Evolutionary conservation across 1,284 basidiomycete genomes (phyloP).

Genomic region (Rhodotorula sp.): DNA sequence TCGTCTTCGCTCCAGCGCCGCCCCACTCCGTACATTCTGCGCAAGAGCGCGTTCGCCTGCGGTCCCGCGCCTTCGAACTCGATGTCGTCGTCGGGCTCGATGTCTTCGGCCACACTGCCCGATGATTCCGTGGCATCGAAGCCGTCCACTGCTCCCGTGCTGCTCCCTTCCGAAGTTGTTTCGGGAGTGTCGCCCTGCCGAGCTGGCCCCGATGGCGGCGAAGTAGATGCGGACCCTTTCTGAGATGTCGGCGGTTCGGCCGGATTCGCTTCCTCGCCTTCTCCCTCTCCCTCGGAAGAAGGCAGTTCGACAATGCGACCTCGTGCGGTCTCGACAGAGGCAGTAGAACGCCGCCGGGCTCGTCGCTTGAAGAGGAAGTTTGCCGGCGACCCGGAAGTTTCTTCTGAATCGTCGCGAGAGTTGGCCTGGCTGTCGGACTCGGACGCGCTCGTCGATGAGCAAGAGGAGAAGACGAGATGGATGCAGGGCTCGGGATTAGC

Average conservation of each 20-base stretch:
- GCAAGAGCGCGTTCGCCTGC: constrained; percentile 28
- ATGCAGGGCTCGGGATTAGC: constrained; percentile 49
- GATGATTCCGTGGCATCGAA: constrained; percentile 6
- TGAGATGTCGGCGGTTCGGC: background rate
- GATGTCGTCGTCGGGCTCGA: constrained; percentile 9
- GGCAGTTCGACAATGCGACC: background rate
- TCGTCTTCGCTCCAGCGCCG: constrained; percentile 22
- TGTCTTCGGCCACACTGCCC: background rate
- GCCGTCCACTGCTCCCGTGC: background rate
- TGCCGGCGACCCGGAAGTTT: constrained; percentile 7
- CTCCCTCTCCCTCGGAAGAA: constrained; percentile 10
- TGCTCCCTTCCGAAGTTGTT: background rate
- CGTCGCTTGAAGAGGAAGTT: constrained; percentile 17
- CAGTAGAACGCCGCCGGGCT: background rate
- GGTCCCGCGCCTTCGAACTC: constrained; percentile 38
- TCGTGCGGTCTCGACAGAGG: background rate
- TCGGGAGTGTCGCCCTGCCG: background rate
- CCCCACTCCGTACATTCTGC: constrained; percentile 35
- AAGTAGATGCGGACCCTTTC: background rate
- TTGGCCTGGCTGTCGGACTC: constrained; percentile 9
- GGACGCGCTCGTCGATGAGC: constrained; percentile 38
- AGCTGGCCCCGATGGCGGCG: background rate
- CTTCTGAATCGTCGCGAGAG: constrained; percentile 1
- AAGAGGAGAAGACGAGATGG: constrained; percentile 46
- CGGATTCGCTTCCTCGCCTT: background rate